Percentiles rank a stretch among this genome's conserved stretches.
Evolutionary conservation across 176 grass and related monocot species (phyloP).

Genomic region (Avena sativa): DNA sequence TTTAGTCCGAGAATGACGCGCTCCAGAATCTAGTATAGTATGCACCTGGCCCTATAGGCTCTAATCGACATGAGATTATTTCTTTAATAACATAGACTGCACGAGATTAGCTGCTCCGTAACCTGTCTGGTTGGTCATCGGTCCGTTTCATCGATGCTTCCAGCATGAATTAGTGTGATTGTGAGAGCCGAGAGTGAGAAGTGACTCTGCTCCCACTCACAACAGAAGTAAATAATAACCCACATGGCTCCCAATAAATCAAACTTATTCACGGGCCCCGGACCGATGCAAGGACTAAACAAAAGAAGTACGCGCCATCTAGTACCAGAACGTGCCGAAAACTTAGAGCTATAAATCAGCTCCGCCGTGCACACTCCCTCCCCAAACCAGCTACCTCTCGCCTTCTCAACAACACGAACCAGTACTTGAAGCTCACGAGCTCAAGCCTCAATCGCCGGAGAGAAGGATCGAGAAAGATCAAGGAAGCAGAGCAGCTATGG

Average conservation of each 20-base stretch:
- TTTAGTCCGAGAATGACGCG: constrained; percentile 32
- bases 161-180: not conserved
- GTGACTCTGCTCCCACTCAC: constrained; percentile 30
- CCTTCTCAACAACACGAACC: constrained; percentile 23
- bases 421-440: not conserved
- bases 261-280: constrained; percentile 35
- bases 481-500: constrained; percentile 31
- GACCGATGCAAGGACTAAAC: not conserved
- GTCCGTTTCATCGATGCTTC: constrained; percentile 4
- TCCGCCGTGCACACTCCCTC: not conserved
- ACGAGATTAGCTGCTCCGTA: constrained; percentile 1
- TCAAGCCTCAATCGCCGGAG: not conserved
- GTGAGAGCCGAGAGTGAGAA: not conserved
- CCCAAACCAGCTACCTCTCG: constrained; percentile 18
- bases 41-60: not conserved
- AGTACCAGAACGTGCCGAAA: constrained; percentile 21
- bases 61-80: not conserved
- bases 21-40: not conserved
- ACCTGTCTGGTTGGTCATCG: not conserved
- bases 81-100: not conserved
- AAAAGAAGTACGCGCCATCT: constrained; percentile 9
- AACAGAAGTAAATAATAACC: not conserved
- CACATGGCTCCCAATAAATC: constrained; percentile 23
- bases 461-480: no score
- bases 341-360: constrained; percentile 33